A percentile compares a stretch with the other conserved stretches of the same genome.
phyloP scores from a whole-genome alignment of 1,139 yeast species.

The Lodderomyces beijingensis region DNA sequence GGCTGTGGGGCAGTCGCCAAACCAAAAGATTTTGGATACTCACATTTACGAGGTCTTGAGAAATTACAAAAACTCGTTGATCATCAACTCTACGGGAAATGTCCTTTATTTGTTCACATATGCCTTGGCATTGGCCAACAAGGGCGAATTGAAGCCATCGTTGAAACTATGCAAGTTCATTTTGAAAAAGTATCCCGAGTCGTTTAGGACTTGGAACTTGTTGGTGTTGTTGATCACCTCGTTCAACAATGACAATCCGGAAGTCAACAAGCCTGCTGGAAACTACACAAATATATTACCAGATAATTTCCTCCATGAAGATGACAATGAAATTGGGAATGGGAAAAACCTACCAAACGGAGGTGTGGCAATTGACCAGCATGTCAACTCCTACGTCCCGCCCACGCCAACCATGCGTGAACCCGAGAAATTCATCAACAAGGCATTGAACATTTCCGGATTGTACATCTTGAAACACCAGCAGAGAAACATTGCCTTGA shows the following conservation, averaged over 20 bases:
- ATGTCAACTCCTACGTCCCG: constrained; percentile 5
- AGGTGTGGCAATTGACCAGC: constrained; percentile 5
- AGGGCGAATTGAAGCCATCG: constrained; percentile 24
- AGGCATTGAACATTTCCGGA: constrained; percentile 43
- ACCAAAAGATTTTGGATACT: constrained; percentile 16
- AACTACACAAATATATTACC: constrained; percentile 10
- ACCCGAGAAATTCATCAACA: constrained; percentile 37
- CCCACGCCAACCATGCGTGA: constrained; percentile 16
- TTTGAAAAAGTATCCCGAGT: constrained; percentile 40
- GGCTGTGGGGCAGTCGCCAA: constrained; percentile 27
- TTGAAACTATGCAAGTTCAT: constrained; percentile 40
- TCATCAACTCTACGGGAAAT: constrained; percentile 38
- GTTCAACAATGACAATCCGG: constrained; percentile 24
- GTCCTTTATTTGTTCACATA: constrained; percentile 29
- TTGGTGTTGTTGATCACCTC: constrained; percentile 31
- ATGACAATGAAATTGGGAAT: background rate
- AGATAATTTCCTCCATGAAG: constrained; percentile 8
- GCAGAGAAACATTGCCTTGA: constrained; percentile 25
- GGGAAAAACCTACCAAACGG: too few relatives aligned
- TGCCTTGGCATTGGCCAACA: constrained; percentile 34
- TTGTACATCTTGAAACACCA: constrained; percentile 30
- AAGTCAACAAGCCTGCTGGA: constrained; percentile 12
- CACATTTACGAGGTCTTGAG: constrained; percentile 18
- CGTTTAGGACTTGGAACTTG: constrained; percentile 45
- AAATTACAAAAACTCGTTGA: constrained; percentile 34